Percentiles rank a stretch among this genome's conserved stretches.
These are phyloP conservation scores for Moesziomyces sp. DNA, from an alignment of 1,284 basidiomycete genomes.

Conservation along the genomic window DNA sequence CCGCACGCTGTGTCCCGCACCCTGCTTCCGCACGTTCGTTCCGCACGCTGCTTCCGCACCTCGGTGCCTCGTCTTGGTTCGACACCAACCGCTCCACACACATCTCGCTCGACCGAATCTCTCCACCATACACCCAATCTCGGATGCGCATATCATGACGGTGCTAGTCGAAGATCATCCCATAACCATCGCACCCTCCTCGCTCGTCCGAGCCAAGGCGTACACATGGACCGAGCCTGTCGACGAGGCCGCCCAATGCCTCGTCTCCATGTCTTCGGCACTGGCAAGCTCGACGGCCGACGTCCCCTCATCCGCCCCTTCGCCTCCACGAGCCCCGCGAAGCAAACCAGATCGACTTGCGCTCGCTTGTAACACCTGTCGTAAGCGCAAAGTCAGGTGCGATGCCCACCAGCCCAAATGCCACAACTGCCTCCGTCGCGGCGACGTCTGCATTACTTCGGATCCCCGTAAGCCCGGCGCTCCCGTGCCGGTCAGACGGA, in stretches of 20 bases:
- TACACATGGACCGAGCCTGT: slow-evolving; percentile 12
- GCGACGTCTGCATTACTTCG: slow-evolving; percentile 11
- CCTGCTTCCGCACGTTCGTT: too few species aligned
- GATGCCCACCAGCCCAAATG: slow-evolving; percentile 17
- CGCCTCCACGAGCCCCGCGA: slow-evolving; percentile 2
- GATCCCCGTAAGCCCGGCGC: slow-evolving; percentile 6
- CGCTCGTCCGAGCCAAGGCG: background rate
- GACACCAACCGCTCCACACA: too few species aligned
- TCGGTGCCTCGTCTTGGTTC: too few species aligned
- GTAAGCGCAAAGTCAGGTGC: slow-evolving; percentile 20
- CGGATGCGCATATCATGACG: slow-evolving; percentile 3
- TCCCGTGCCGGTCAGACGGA: background rate
- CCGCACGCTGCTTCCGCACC: too few species aligned
- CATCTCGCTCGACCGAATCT: background rate
- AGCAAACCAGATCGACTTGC: slow-evolving; percentile 14
- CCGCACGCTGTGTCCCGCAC: too few species aligned
- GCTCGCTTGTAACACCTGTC: slow-evolving; percentile 11
- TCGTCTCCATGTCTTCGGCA: slow-evolving; percentile 10
- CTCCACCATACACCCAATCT: background rate
- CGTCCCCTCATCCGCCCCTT: background rate
- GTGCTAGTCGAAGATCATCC: background rate
- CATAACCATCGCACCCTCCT: background rate
- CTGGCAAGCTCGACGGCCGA: background rate
- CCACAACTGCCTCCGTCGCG: slow-evolving; percentile 12
- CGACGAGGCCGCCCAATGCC: slow-evolving; percentile 13